Percentiles rank a stretch among this genome's conserved stretches.
Evolutionary conservation across 2,329 filamentous ascomycete species (phyloP).

Genomic region (Colletotrichum sp.): DNA sequence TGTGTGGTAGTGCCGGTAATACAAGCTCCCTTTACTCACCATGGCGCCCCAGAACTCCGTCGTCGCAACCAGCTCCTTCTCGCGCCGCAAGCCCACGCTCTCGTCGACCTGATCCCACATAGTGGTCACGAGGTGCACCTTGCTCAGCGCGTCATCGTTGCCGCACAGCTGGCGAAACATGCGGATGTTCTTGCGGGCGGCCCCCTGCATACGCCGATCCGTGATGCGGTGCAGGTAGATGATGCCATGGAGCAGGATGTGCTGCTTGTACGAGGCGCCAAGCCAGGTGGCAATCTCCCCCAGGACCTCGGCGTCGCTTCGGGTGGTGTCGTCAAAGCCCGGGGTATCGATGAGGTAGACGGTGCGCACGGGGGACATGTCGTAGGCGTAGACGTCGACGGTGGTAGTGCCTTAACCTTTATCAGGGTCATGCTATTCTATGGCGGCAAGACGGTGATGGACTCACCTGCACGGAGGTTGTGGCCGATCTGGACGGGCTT

Average conservation of each 20-base stretch:
- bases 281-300: slow-evolving; percentile 39
- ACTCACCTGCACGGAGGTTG: neutral
- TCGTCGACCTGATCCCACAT: slow-evolving; percentile 29
- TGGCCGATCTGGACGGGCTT: slow-evolving; percentile 25
- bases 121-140: slow-evolving; percentile 40
- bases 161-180: slow-evolving; percentile 44
- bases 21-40: neutral
- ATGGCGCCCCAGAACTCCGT: neutral
- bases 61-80: neutral
- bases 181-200: slow-evolving; percentile 35
- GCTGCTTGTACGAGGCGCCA: slow-evolving; percentile 25
- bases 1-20: neutral
- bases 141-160: slow-evolving; percentile 29
- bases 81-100: neutral
- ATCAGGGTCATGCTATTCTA: neutral
- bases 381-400: neutral
- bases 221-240: slow-evolving; percentile 44
- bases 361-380: neutral
- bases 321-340: slow-evolving; percentile 45
- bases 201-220: slow-evolving; percentile 35
- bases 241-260: slow-evolving; percentile 36
- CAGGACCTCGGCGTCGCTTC: slow-evolving; percentile 43
- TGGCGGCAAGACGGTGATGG: neutral
- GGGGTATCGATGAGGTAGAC: slow-evolving; percentile 43
- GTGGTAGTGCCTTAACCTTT: neutral